These are phyloP conservation scores for Claviceps maximensis DNA, from an alignment of 2,329 filamentous ascomycete species.

Conservation along the genomic window DNA sequence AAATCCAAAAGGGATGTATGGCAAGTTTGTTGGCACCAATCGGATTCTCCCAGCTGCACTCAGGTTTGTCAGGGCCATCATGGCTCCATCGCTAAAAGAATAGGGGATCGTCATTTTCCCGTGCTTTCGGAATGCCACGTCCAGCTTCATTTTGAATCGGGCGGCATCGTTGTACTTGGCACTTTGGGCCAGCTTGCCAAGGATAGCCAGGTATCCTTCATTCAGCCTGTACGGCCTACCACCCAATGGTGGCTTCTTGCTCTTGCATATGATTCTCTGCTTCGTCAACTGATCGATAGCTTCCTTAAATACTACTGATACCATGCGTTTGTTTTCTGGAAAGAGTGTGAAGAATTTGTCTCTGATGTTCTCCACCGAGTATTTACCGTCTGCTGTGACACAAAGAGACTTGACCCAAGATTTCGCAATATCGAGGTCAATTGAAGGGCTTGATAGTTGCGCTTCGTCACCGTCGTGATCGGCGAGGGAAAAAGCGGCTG, in stretches of 20 bases:
- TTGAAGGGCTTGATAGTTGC: constrained; percentile 7
- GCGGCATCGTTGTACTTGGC: constrained; percentile 45
- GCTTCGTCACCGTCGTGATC: constrained; percentile 4
- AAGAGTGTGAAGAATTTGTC: constrained; percentile 39
- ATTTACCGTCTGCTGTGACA: constrained; percentile 37
- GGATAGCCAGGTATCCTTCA: constrained; percentile 40
- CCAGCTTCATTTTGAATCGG: constrained; percentile 46
- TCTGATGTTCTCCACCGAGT: constrained; percentile 32
- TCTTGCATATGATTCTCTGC: constrained; percentile 43
- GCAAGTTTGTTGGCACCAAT: constrained; percentile 40
- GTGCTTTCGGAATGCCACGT: constrained; percentile 35
- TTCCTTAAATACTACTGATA: constrained; percentile 31
- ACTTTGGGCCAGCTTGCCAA: constrained; percentile 42
- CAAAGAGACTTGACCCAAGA: constrained; percentile 50
- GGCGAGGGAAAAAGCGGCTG: constrained; percentile 25
- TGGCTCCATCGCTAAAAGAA: constrained; percentile 47
- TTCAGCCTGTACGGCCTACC: constrained; percentile 52
- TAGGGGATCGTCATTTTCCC: constrained; percentile 36
- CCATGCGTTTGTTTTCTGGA: constrained; percentile 22
- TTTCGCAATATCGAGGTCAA: constrained; percentile 31
- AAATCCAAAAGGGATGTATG: constrained; percentile 55
- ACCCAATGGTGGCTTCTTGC: constrained; percentile 41
- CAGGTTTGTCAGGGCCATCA: constrained; percentile 55
- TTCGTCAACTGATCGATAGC: constrained; percentile 35
- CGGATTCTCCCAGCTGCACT: constrained; percentile 44